Conservation (phyloP, 768 basidiomycete species). For the Calvatia gigantea region DNA sequence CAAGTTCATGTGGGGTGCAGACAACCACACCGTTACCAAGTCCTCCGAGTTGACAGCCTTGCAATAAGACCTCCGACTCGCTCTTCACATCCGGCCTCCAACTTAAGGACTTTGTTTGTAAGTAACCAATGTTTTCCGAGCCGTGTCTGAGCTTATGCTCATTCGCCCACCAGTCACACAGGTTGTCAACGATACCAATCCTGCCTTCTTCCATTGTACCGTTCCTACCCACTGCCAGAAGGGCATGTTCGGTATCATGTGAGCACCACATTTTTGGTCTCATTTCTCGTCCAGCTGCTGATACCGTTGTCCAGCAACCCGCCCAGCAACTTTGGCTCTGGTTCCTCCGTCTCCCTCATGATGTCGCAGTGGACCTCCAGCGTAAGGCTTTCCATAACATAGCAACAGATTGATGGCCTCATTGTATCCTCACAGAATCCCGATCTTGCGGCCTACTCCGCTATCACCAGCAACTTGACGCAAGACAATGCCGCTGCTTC, state of each 20-base stretch:
- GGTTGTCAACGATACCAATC: conserved; percentile 68
- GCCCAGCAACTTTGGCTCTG: conserved; percentile 40
- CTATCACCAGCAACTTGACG: conserved; percentile 48
- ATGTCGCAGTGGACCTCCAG: conserved; percentile 45
- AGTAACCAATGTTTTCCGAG: conserved; percentile 19
- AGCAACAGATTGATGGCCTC: neutral
- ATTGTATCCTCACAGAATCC: conserved; percentile 39
- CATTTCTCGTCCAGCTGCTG: neutral
- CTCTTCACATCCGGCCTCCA: conserved; percentile 68
- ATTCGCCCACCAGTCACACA: conserved; percentile 49
- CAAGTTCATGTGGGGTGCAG: conserved; percentile 73
- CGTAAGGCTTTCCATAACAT: conserved; percentile 26
- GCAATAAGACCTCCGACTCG: conserved; percentile 64
- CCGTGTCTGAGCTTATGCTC: neutral
- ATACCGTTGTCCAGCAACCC: conserved; percentile 44
- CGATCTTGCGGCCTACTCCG: conserved; percentile 50
- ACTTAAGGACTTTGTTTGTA: conserved; percentile 60
- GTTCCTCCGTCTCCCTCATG: conserved; percentile 49
- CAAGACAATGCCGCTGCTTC: conserved; percentile 43
- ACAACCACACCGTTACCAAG: conserved; percentile 83
- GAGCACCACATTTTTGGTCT: conserved; percentile 15
- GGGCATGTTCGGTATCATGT: conserved; percentile 86
- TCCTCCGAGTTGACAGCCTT: conserved; percentile 59
- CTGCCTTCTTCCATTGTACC: conserved; percentile 75
- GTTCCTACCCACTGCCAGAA: conserved; percentile 69